These are phyloP conservation scores for Rubroshorea leprosula DNA, from an alignment of 345 rosid species.

Conservation along the genomic window DNA sequence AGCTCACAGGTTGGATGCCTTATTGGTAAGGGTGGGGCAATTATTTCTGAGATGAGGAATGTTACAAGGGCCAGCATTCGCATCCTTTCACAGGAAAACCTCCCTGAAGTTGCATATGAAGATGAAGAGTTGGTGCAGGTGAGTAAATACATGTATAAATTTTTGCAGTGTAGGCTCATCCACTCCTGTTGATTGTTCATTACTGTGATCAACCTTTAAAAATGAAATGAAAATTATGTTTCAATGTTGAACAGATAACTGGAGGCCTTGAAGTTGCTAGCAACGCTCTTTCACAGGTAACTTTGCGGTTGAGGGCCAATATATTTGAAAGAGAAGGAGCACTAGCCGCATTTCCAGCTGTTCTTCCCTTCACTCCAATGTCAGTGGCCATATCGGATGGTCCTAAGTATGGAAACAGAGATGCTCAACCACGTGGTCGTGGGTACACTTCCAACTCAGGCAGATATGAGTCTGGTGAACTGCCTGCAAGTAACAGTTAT, in stretches of 20 bases:
- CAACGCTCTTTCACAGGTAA: constrained; percentile 52
- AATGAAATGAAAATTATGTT: constrained; percentile 2
- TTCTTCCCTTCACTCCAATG: constrained; percentile 54
- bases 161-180: no score
- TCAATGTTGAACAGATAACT: constrained; percentile 41
- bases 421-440: constrained; percentile 36
- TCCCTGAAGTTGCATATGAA: no score
- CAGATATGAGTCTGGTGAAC: constrained; percentile 24
- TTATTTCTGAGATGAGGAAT: no score
- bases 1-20: constrained; percentile 67
- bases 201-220: no score
- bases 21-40: constrained; percentile 67
- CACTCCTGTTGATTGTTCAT: no score
- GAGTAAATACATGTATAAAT: no score
- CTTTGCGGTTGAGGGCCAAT: constrained; percentile 55
- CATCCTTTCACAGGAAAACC: no score
- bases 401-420: constrained; percentile 37
- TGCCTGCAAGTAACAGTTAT: constrained; percentile 32
- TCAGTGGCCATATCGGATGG: constrained; percentile 39
- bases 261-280: constrained; percentile 63
- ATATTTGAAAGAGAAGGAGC: constrained; percentile 60
- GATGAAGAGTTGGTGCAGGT: no score
- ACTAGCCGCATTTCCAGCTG: constrained; percentile 43
- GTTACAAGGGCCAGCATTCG: no score
- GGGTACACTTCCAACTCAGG: constrained; percentile 25